These are phyloP conservation scores for Neurospora tetrasperma DNA, from an alignment of 495 filamentous ascomycete species.

Conservation along the genomic window DNA sequence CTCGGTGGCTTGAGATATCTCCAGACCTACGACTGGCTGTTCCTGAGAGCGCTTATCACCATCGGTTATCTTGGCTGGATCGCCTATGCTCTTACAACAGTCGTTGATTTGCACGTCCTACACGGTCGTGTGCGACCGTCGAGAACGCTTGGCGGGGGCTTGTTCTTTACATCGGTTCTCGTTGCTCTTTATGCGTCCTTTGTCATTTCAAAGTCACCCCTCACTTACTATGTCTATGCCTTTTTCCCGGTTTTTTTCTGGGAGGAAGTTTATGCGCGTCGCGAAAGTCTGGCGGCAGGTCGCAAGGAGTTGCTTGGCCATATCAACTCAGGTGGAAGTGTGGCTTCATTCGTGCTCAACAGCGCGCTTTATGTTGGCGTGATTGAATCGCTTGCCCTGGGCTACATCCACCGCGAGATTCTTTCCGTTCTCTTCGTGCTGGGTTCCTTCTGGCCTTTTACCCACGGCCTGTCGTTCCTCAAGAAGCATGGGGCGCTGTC, in stretches of 20 bases:
- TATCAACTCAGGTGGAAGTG: constrained; percentile 45
- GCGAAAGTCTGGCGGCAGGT: constrained; percentile 58
- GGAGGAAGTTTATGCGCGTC: constrained; percentile 85
- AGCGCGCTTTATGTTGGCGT: constrained; percentile 56
- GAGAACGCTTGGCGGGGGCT: constrained; percentile 47
- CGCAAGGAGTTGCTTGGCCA: constrained; percentile 58
- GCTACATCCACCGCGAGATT: constrained; percentile 85
- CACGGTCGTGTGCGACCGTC: constrained; percentile 58
- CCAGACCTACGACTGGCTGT: constrained; percentile 96
- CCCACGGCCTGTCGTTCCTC: constrained; percentile 66
- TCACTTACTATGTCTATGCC: constrained; percentile 85
- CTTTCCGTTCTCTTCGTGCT: constrained; percentile 71
- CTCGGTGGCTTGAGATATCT: constrained; percentile 85
- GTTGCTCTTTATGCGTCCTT: constrained; percentile 69
- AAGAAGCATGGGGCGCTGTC: constrained; percentile 50
- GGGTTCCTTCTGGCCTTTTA: constrained; percentile 65
- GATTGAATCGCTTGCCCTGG: constrained; percentile 65
- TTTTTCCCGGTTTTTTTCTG: constrained; percentile 91
- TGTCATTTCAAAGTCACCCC: constrained; percentile 63
- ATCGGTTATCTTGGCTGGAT: constrained; percentile 96
- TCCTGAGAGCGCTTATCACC: constrained; percentile 84
- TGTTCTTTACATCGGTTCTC: constrained; percentile 67
- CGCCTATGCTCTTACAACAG: constrained; percentile 83
- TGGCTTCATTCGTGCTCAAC: constrained; percentile 51
- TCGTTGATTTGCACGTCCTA: constrained; percentile 82